phyloP scores from a whole-genome alignment of 1,139 yeast species.

The Sugiyamaella paludigena region DNA sequence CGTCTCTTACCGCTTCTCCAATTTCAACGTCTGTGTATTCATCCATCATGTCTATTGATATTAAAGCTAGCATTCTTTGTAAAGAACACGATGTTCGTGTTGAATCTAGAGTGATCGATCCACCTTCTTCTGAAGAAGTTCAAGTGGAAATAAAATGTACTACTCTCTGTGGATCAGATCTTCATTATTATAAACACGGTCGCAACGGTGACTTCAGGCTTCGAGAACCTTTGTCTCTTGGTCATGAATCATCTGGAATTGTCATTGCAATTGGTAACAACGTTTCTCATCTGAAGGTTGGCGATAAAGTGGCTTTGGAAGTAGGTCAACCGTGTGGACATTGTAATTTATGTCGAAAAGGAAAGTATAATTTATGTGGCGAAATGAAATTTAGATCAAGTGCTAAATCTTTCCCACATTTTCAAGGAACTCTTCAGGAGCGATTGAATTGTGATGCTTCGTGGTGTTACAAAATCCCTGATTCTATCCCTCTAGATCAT shows the following conservation, averaged over 20 bases:
- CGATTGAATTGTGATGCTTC: slow-evolving; percentile 47
- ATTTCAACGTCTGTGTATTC: too few relatives aligned
- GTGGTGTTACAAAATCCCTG: slow-evolving; percentile 73
- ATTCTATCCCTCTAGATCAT: slow-evolving; percentile 66
- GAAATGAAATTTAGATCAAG: slow-evolving; percentile 27
- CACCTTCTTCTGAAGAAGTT: slow-evolving; percentile 40
- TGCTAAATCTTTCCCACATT: slow-evolving; percentile 29
- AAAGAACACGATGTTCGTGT: slow-evolving; percentile 24
- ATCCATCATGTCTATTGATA: background rate
- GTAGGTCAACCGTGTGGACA: slow-evolving; percentile 46
- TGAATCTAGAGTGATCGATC: slow-evolving; percentile 22
- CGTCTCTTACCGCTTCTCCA: too few relatives aligned
- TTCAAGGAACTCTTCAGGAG: slow-evolving; percentile 29
- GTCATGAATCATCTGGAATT: slow-evolving; percentile 58
- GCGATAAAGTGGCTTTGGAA: slow-evolving; percentile 35
- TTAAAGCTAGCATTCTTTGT: slow-evolving; percentile 25
- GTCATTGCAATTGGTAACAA: slow-evolving; percentile 44
- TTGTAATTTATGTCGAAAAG: slow-evolving; percentile 46
- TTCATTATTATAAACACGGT: slow-evolving; percentile 28
- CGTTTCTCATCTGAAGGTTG: slow-evolving; percentile 30
- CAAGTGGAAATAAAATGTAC: slow-evolving; percentile 52
- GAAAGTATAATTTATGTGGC: slow-evolving; percentile 46
- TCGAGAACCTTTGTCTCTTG: slow-evolving; percentile 41
- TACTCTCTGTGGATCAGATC: slow-evolving; percentile 29
- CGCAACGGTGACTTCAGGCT: slow-evolving; percentile 30